A percentile compares a stretch with the other conserved stretches of the same genome.
Conservation (phyloP, 2,329 filamentous ascomycete genomes). For the Fusarium sp. region DNA sequence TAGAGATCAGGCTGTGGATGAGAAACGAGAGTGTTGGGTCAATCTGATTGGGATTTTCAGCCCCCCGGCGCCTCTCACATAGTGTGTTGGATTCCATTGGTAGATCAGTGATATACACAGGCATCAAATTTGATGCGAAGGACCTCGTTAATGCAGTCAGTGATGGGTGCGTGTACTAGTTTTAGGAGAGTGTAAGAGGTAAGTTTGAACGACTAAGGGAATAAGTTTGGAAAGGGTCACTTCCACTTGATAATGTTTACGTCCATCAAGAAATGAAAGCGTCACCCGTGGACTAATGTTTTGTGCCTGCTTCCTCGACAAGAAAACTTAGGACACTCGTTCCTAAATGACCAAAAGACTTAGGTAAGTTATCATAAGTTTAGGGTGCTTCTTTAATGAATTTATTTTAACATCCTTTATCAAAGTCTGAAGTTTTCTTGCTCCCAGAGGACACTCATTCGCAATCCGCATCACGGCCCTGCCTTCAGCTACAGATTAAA, state of each 20-base stretch:
- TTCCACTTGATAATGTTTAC: neutral
- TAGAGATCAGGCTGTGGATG: neutral
- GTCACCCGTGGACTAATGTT: accelerated
- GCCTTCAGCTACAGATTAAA: neutral
- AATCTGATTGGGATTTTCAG: neutral
- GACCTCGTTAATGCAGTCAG: accelerated
- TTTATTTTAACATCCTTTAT: neutral
- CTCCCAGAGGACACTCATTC: neutral
- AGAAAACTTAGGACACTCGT: neutral
- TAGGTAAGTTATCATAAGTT: neutral
- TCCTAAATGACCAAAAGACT: neutral
- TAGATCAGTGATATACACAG: no score
- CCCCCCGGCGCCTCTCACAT: neutral
- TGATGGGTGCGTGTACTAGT: accelerated
- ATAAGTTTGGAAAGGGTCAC: no score
- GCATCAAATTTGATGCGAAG: neutral
- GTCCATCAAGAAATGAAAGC: neutral
- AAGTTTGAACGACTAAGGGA: neutral
- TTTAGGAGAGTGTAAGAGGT: neutral
- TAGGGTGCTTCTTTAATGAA: no score
- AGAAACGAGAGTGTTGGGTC: neutral
- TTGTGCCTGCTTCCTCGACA: neutral
- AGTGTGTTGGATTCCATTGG: neutral
- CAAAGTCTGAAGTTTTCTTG: neutral
- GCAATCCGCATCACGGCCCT: neutral